Conservation (phyloP, 2,329 filamentous ascomycete species). For the Pezicula rhizophila region DNA sequence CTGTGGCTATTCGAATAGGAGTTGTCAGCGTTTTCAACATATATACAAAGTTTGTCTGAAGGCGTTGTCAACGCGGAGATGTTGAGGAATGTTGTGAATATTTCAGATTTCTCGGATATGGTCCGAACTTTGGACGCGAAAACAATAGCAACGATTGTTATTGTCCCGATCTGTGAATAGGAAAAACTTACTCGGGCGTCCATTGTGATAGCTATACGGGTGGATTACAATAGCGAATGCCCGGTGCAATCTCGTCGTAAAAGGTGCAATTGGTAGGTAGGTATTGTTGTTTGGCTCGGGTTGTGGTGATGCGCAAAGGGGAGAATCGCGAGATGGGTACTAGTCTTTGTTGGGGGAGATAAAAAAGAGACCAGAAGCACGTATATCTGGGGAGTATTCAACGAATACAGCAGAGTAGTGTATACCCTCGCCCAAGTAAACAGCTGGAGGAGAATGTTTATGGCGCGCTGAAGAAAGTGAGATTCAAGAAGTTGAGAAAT, state of each 20-base stretch:
- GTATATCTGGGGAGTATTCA: background rate
- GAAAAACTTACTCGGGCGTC: constrained; percentile 34
- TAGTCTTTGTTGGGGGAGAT: background rate
- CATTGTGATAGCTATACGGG: constrained; percentile 27
- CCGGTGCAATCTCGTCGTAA: constrained; percentile 5
- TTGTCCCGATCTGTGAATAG: constrained; percentile 4
- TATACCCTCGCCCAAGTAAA: background rate
- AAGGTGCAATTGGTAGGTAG: background rate
- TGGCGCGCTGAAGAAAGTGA: background rate
- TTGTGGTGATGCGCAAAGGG: background rate
- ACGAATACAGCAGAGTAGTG: background rate
- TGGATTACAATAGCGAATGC: constrained; percentile 16
- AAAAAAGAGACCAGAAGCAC: no score
- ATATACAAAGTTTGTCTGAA: constrained; percentile 2
- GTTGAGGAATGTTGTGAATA: constrained; percentile 15
- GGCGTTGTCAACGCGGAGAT: constrained; percentile 15
- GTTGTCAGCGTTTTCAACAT: constrained; percentile 16
- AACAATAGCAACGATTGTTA: background rate
- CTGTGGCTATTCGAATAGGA: constrained; percentile 53
- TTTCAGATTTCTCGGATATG: background rate
- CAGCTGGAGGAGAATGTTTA: background rate
- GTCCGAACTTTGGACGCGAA: constrained; percentile 1
- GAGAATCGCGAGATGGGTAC: background rate
- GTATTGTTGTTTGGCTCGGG: background rate
- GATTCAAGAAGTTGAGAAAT: background rate